Conservation (phyloP, 2,329 filamentous ascomycete species). For the Mycosphaerelloides madeirae region DNA sequence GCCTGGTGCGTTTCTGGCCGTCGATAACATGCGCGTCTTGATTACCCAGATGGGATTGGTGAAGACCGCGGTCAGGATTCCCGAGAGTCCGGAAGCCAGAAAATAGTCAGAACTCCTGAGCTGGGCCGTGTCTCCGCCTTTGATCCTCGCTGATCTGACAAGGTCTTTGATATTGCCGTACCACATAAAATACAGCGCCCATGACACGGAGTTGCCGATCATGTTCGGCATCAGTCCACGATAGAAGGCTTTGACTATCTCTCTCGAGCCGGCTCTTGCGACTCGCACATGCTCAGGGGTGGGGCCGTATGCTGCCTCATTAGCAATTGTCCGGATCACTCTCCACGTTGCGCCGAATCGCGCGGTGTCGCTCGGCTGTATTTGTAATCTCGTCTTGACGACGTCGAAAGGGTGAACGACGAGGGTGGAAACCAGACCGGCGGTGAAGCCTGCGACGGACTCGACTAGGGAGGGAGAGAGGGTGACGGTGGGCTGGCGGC, state of each 20-base stretch:
- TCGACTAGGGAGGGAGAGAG: conserved; percentile 77
- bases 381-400: conserved; percentile 90
- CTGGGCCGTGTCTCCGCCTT: conserved; percentile 34
- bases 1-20: conserved; percentile 65
- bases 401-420: conserved; percentile 90
- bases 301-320: conserved; percentile 20
- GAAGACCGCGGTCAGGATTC: conserved; percentile 69
- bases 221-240: conserved; percentile 86
- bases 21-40: conserved; percentile 94
- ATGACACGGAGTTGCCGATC: conserved; percentile 81
- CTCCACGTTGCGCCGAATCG: conserved; percentile 24
- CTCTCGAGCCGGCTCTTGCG: conserved; percentile 3
- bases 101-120: conserved; percentile 72
- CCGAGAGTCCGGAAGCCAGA: conserved; percentile 63
- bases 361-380: conserved; percentile 23
- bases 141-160: conserved; percentile 35
- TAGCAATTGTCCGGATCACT: conserved; percentile 26
- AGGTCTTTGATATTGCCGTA: conserved; percentile 57
- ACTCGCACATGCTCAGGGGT: conserved; percentile 6
- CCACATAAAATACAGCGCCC: conserved; percentile 87
- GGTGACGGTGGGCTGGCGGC: conserved; percentile 45
- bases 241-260: conserved; percentile 60
- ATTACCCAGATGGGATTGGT: conserved; percentile 98
- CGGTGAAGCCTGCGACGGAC: conserved; percentile 82
- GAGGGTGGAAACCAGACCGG: conserved; percentile 80